Evolutionary conservation across 2,329 filamentous ascomycete genomes (phyloP), one percentile per base, ranked within the genome.

Genomic region (Botrytis aclada): DNA sequence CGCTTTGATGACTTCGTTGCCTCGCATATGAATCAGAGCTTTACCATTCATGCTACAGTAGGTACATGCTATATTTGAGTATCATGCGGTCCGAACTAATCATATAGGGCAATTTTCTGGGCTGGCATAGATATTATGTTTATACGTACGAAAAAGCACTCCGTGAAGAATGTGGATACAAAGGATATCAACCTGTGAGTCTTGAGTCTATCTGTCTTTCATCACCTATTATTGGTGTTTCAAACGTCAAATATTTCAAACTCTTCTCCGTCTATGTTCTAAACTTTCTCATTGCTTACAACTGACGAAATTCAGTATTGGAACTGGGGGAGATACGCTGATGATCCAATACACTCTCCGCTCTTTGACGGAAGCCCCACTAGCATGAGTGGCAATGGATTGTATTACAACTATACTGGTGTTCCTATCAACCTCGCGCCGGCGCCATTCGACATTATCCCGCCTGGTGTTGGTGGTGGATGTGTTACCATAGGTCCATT

Each of bases 331-430:
- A 82, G 83, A 84, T 79, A 82, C 84, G 58, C 56, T 3, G 75
- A 81, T 4, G 83, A 88, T 72, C 82, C 83, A 2, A 77, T 80
- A 75, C 82, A 83, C 70, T 87, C 86, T 0, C 85, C 86, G 22
- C 77, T 88, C 63, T 88, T 90, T 75, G 86, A 88, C 75, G 88
- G 88, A 45, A 85, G 84, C 75, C 83, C 83, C 34, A 85, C 83
- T 62, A 84, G 83, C 70, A 80, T 87, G 82, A 83, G 83, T 41
- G 85, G 86, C 34, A 84, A 88, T 74, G 86, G 86, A 29, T 78
- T 74, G 6, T 81, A 79, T 65, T 71, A 74, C 12, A 73, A 76
- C 9, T 75, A 81, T 67, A 75, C 75, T 3, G 74, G 75, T 47
- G 72, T 76, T 3, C 72, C 72, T 32, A 73, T 79, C 18, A 54